Conservation (phyloP, 495 filamentous ascomycete species). For the Apiosordaria backusii region DNA sequence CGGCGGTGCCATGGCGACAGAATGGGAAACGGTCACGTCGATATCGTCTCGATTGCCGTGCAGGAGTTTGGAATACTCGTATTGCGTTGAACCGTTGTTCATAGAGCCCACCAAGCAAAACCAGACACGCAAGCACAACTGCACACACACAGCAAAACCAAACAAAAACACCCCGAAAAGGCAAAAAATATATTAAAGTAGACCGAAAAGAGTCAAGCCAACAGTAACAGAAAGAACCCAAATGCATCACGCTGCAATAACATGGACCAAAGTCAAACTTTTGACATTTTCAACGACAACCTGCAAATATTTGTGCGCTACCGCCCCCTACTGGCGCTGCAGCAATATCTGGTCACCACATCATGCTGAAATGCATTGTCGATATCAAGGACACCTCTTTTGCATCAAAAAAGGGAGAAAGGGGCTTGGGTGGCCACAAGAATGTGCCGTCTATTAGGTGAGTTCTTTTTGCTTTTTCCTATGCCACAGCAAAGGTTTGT, state of each 20-base stretch:
- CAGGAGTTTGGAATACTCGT: too few species aligned
- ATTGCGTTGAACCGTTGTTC: background rate
- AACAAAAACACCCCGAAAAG: conserved; percentile 3
- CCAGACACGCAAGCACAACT: background rate
- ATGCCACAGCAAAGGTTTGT: conserved; percentile 14
- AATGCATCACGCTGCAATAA: background rate
- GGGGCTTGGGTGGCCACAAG: background rate
- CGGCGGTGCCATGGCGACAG: too few species aligned
- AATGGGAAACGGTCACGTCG: too few species aligned
- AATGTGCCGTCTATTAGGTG: conserved; percentile 17
- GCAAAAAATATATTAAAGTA: conserved; percentile 4
- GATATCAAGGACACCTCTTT: background rate
- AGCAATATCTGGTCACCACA: background rate
- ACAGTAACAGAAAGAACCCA: background rate
- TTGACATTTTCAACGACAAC: conserved; percentile 6
- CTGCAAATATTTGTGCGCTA: background rate
- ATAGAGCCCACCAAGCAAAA: background rate
- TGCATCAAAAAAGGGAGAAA: background rate
- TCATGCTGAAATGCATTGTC: background rate
- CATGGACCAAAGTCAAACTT: background rate
- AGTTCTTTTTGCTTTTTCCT: conserved; percentile 10
- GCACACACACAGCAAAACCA: background rate
- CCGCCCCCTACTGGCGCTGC: background rate
- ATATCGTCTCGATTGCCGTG: too few species aligned
- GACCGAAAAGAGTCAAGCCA: background rate